These are phyloP conservation scores for Coemansia asiatica DNA, from an alignment of 192 early-diverging fungal genomes.

Conservation along the genomic window DNA sequence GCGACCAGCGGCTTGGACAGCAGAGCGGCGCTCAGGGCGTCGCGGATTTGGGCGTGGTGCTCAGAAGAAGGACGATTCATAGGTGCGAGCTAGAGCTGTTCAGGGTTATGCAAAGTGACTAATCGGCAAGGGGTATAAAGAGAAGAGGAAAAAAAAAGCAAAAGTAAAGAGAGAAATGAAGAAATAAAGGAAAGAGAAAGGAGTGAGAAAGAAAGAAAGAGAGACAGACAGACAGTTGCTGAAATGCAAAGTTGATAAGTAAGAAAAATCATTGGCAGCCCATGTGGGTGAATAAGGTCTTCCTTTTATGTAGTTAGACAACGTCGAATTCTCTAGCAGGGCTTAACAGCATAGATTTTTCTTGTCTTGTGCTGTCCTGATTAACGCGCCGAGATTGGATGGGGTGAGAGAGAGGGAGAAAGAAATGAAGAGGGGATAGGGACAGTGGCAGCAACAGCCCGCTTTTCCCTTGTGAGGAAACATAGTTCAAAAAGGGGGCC, in stretches of 20 bases:
- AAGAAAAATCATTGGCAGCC: background rate
- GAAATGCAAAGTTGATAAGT: background rate
- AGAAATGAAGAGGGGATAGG: background rate
- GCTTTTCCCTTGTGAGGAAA: background rate
- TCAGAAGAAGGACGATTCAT: constrained; percentile 47
- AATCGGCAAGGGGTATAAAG: background rate
- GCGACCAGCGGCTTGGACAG: constrained; percentile 44
- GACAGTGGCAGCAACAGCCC: background rate
- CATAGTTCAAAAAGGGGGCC: background rate
- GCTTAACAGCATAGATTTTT: background rate
- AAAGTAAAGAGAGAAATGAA: background rate
- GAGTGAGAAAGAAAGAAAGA: background rate
- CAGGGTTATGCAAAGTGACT: background rate
- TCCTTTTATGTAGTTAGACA: background rate
- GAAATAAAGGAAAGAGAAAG: constrained; percentile 1
- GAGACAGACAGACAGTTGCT: background rate
- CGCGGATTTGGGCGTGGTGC: constrained; percentile 43
- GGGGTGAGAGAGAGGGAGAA: background rate
- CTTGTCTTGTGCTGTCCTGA: background rate
- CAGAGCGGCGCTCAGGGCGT: constrained; percentile 46
- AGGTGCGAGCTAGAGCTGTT: background rate
- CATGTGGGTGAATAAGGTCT: background rate
- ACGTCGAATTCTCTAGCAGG: background rate
- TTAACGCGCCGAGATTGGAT: background rate
- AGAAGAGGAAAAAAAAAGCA: background rate